These are phyloP conservation scores for Polymyxa betae DNA, from an alignment of 208 protist genomes.

Conservation along the genomic window DNA sequence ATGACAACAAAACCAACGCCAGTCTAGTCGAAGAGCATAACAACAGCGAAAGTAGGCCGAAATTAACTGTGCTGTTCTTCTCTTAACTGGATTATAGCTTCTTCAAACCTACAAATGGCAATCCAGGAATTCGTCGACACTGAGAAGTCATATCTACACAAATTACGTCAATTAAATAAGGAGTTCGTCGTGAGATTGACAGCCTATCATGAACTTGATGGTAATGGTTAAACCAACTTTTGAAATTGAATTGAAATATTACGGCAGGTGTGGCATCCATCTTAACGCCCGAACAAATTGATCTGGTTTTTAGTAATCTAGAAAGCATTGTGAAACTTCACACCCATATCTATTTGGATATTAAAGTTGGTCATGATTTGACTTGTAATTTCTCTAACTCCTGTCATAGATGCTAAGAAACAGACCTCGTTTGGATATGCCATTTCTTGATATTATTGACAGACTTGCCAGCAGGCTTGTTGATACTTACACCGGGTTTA, in stretches of 20 bases:
- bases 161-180: not conserved
- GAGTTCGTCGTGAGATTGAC: not conserved
- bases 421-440: no score
- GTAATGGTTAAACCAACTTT: not conserved
- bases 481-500: no score
- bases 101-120: not conserved
- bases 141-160: constrained; percentile 5
- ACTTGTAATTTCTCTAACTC: no score
- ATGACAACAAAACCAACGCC: no score
- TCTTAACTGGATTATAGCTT: no score
- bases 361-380: not conserved
- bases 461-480: no score
- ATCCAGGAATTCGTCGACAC: not conserved
- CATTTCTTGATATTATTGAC: no score
- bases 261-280: not conserved
- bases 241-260: not conserved
- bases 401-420: no score
- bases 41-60: no score
- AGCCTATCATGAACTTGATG: not conserved
- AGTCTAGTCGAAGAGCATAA: no score
- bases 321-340: not conserved
- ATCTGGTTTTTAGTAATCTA: not conserved
- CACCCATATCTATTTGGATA: not conserved
- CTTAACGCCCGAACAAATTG: not conserved
- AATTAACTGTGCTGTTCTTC: no score